These are phyloP conservation scores for Crithidia expoeki DNA, from an alignment of 208 protist genomes.

Conservation along the genomic window DNA sequence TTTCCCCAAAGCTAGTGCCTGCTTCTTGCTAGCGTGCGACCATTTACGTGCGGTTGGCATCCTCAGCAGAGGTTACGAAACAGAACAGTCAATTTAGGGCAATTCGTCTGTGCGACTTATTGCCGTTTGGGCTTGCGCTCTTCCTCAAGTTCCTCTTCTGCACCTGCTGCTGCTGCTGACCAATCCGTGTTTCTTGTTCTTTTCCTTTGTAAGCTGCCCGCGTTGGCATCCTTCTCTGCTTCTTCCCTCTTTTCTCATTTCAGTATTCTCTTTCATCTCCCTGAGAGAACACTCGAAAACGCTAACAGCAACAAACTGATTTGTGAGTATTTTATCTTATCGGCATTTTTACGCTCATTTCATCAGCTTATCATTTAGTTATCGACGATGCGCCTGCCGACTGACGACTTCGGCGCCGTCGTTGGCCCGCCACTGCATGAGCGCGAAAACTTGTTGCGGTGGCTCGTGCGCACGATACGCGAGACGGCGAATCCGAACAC, in stretches of 20 bases:
- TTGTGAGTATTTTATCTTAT: neutral
- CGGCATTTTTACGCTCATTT: neutral
- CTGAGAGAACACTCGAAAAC: neutral
- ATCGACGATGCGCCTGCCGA: slow-evolving; percentile 14
- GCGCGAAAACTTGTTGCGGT: slow-evolving; percentile 19
- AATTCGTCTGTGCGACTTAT: no score
- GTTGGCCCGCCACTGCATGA: slow-evolving; percentile 7
- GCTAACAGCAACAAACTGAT: neutral
- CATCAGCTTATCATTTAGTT: neutral
- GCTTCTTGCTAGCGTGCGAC: no score
- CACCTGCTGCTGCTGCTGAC: neutral
- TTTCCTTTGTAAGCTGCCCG: neutral
- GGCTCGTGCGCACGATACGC: slow-evolving; percentile 38
- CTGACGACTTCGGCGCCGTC: slow-evolving; percentile 16
- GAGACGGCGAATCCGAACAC: slow-evolving; percentile 74
- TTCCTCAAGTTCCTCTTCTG: neutral
- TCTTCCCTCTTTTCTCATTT: neutral
- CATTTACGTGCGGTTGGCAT: no score
- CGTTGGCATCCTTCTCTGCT: neutral
- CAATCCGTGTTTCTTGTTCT: neutral
- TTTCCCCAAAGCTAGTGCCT: no score
- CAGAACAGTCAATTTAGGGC: no score
- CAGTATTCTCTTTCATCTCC: neutral
- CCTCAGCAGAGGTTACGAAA: no score
- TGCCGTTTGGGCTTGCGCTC: neutral